Conservation (phyloP, 2,329 filamentous ascomycete species). For the Talaromyces rugulosus region DNA sequence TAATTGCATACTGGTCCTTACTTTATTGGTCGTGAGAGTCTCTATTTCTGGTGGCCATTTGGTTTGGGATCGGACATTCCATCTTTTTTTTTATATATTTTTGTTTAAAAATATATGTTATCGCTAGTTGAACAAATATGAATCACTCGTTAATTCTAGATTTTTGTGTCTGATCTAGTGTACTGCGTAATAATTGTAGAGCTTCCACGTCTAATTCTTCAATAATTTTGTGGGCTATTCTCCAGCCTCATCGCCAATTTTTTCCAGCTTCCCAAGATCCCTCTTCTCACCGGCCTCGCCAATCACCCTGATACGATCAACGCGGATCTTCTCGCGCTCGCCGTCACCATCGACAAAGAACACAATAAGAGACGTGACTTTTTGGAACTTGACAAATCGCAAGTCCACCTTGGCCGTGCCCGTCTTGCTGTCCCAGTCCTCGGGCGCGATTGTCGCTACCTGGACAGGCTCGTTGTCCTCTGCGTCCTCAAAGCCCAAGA, state of each 20-base stretch:
- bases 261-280: slow-evolving; percentile 91
- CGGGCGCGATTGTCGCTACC: slow-evolving; percentile 65
- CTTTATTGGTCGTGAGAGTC: slow-evolving; percentile 45
- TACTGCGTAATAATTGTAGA: background rate
- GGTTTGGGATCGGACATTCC: slow-evolving; percentile 56
- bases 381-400: slow-evolving; percentile 97
- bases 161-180: background rate
- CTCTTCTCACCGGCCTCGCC: slow-evolving; percentile 89
- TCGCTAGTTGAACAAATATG: background rate
- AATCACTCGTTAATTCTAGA: background rate
- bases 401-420: slow-evolving; percentile 69
- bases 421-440: slow-evolving; percentile 73
- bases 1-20: slow-evolving; percentile 71
- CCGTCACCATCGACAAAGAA: slow-evolving; percentile 86
- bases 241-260: slow-evolving; percentile 73
- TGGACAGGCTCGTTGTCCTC: slow-evolving; percentile 82
- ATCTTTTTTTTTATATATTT: slow-evolving; percentile 1
- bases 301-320: slow-evolving; percentile 62
- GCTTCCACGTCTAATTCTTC: slow-evolving; percentile 2
- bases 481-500: slow-evolving; percentile 91
- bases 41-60: slow-evolving; percentile 41
- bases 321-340: slow-evolving; percentile 76
- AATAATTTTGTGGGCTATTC: slow-evolving; percentile 40
- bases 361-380: slow-evolving; percentile 77
- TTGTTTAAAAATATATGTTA: background rate